phyloP scores from a whole-genome alignment of 805 yeast genomes.

The Pichia scutulata region DNA sequence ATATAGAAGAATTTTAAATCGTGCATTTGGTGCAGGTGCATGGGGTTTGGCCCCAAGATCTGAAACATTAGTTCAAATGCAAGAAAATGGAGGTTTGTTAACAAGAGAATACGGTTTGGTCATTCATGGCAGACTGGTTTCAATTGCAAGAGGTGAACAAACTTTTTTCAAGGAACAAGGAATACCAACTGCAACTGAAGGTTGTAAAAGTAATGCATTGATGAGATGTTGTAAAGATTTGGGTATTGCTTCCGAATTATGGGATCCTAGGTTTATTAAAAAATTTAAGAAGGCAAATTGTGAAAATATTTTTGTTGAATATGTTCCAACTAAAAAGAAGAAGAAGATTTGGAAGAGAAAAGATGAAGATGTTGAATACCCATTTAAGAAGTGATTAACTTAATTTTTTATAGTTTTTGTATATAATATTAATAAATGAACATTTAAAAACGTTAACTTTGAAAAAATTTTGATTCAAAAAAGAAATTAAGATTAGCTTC shows the following conservation, averaged over 20 bases:
- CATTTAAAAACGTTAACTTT: no score
- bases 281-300: conserved; percentile 57
- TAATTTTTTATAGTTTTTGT: not conserved
- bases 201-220: conserved; percentile 91
- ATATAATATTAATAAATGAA: not conserved
- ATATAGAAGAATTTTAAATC: conserved; percentile 80
- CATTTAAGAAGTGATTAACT: conserved; percentile 44
- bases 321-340: conserved; percentile 72
- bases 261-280: conserved; percentile 92
- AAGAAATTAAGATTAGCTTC: no score
- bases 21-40: conserved; percentile 96
- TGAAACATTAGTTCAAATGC: conserved; percentile 56
- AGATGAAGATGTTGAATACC: conserved; percentile 77
- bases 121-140: conserved; percentile 80
- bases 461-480: no score
- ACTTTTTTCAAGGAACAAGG: conserved; percentile 82
- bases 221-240: conserved; percentile 98
- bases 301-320: conserved; percentile 81
- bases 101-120: conserved; percentile 88
- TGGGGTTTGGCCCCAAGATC: conserved; percentile 97
- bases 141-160: conserved; percentile 94
- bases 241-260: conserved; percentile 92
- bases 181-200: conserved; percentile 93
- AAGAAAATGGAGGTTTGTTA: conserved; percentile 35
- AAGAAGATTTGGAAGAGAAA: conserved; percentile 90